These are phyloP conservation scores for Capronia americana DNA, from an alignment of 2,329 filamentous ascomycete genomes.

Conservation along the genomic window DNA sequence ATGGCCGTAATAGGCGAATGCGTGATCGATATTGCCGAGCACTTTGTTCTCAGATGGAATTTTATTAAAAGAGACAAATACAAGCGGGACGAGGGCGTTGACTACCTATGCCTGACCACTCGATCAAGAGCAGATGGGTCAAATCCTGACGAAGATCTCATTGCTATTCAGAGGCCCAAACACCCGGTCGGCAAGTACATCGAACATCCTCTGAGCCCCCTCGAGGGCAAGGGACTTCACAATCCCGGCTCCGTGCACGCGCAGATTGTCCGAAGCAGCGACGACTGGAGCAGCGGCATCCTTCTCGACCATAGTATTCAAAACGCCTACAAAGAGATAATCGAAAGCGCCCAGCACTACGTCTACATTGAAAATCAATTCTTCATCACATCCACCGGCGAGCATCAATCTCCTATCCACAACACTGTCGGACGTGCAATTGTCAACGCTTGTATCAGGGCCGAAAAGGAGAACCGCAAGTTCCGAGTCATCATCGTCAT, in stretches of 20 bases:
- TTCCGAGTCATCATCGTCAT: slow-evolving; percentile 91
- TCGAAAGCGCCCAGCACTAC: slow-evolving; percentile 85
- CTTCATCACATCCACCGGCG: slow-evolving; percentile 92
- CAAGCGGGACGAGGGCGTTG: slow-evolving; percentile 81
- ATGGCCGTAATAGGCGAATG: slow-evolving; percentile 90
- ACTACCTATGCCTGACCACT: slow-evolving; percentile 83
- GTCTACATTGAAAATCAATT: slow-evolving; percentile 99
- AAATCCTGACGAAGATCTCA: slow-evolving; percentile 73
- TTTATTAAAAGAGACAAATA: slow-evolving; percentile 98
- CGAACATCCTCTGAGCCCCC: slow-evolving; percentile 74
- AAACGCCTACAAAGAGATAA: slow-evolving; percentile 84
- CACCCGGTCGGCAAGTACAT: slow-evolving; percentile 89
- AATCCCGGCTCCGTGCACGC: slow-evolving; percentile 77
- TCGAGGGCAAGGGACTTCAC: slow-evolving; percentile 68
- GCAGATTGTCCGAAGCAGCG: slow-evolving; percentile 86
- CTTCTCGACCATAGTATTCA: slow-evolving; percentile 83
- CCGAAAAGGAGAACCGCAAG: slow-evolving; percentile 80
- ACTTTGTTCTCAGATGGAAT: slow-evolving; percentile 95
- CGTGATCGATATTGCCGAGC: slow-evolving; percentile 92
- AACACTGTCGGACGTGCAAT: slow-evolving; percentile 89
- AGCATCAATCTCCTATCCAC: slow-evolving; percentile 82
- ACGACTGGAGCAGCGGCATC: slow-evolving; percentile 93
- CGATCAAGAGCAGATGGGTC: slow-evolving; percentile 64
- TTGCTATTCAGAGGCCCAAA: slow-evolving; percentile 86
- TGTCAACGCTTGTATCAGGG: slow-evolving; percentile 84